A percentile compares a stretch with the other conserved stretches of the same genome.
phyloP scores from a whole-genome alignment of 106 monocot species.

The Agapanthus africanus region DNA sequence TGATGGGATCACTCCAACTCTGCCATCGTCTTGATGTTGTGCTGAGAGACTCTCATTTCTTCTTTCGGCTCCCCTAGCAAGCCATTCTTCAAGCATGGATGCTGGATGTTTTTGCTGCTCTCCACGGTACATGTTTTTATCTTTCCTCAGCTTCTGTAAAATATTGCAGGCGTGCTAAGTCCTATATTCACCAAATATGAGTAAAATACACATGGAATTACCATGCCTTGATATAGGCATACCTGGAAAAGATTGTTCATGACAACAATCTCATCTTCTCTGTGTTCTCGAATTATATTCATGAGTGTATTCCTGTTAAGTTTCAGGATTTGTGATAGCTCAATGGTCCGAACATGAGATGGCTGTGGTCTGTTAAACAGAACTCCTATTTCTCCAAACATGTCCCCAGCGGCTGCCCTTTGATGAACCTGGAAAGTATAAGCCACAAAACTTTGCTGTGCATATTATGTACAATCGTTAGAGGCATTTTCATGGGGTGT shows the following conservation, averaged over 20 bases:
- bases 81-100: constrained; percentile 14
- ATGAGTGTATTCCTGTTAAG: constrained; percentile 17
- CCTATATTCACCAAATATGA: not conserved
- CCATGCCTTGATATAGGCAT: not conserved
- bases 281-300: constrained; percentile 18
- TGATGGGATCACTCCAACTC: not conserved
- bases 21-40: not conserved
- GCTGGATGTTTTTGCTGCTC: constrained; percentile 13
- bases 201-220: not conserved
- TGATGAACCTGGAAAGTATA: constrained; percentile 14
- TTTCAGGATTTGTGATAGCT: constrained; percentile 37
- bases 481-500: not conserved
- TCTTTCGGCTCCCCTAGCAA: constrained; percentile 13
- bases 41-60: not conserved
- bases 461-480: not conserved
- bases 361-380: constrained; percentile 27
- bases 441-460: not conserved
- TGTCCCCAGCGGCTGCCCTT: constrained; percentile 27
- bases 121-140: constrained; percentile 11
- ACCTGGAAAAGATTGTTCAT: constrained; percentile 44
- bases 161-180: not conserved
- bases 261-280: constrained; percentile 21
- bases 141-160: constrained; percentile 32
- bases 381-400: constrained; percentile 40
- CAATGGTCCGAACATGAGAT: constrained; percentile 25